phyloP scores from a whole-genome alignment of 257 asterid genomes.

The Forsythia viridissima region DNA sequence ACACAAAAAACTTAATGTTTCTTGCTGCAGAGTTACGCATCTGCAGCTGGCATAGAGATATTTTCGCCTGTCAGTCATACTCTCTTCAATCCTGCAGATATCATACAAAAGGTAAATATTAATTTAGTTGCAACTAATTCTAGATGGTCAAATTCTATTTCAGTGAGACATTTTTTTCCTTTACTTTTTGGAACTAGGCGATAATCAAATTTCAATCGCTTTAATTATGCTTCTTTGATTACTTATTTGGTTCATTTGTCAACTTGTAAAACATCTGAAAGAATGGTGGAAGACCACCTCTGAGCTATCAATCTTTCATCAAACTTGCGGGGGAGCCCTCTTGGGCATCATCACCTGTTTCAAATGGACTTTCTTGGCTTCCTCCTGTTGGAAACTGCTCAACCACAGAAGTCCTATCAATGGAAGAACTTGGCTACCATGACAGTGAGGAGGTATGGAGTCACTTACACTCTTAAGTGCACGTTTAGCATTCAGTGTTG shows the following conservation, averaged over 20 bases:
- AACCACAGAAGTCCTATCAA: constrained; percentile 66
- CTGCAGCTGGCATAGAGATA: constrained; percentile 60
- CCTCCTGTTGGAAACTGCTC: constrained; percentile 68
- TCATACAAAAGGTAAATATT: constrained; percentile 63
- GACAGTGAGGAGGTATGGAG: constrained; percentile 56
- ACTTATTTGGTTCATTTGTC: constrained; percentile 13
- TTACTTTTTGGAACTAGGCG: neutral
- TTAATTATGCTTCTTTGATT: neutral
- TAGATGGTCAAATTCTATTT: neutral
- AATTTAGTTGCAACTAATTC: neutral
- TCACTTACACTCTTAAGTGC: neutral
- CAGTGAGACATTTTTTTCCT: neutral
- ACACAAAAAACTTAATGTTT: constrained; percentile 14
- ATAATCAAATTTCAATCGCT: neutral
- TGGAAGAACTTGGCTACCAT: constrained; percentile 76
- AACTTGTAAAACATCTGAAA: constrained; percentile 18
- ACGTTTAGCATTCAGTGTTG: neutral
- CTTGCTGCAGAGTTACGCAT: constrained; percentile 56
- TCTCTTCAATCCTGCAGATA: constrained; percentile 81
- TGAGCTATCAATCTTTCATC: constrained; percentile 81
- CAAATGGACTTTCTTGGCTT: constrained; percentile 42
- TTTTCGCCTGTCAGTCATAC: constrained; percentile 95
- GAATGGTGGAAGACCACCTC: constrained; percentile 95
- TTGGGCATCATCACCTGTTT: constrained; percentile 69
- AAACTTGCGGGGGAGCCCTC: constrained; percentile 87